Conservation (phyloP, 2,329 filamentous ascomycete species). For the Dactylellina leptospora region DNA sequence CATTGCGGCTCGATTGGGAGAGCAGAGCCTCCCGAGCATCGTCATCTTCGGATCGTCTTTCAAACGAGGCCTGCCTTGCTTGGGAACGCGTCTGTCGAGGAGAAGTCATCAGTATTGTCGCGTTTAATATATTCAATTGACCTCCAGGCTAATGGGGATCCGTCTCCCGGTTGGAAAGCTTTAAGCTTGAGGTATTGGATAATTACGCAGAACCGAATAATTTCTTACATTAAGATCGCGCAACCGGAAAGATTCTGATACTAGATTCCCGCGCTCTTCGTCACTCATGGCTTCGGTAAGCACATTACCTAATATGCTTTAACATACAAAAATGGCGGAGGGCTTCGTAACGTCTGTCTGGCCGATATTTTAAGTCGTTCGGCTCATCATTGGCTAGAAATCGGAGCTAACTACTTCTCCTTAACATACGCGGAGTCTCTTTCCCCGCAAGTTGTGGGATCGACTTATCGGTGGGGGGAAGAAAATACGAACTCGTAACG, state of each 20-base stretch:
- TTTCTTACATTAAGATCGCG: constrained; percentile 20
- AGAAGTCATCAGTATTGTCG: constrained; percentile 19
- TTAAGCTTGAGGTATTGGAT: neutral
- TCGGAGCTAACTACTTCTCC: constrained; percentile 25
- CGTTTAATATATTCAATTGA: neutral
- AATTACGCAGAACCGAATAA: neutral
- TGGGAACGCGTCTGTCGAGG: constrained; percentile 31
- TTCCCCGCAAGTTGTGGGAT: constrained; percentile 1
- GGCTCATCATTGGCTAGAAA: constrained; percentile 15
- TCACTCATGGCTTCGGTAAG: constrained; percentile 34
- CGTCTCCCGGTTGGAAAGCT: neutral
- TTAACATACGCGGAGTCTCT: constrained; percentile 25
- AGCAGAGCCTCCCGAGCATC: constrained; percentile 27
- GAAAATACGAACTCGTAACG: neutral
- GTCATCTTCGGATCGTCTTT: constrained; percentile 20
- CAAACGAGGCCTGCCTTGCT: constrained; percentile 10
- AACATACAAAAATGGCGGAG: no score
- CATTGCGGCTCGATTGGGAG: constrained; percentile 12
- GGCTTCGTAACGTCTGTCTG: no score
- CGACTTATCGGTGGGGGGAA: constrained; percentile 4
- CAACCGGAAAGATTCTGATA: constrained; percentile 17
- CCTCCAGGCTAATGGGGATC: no score
- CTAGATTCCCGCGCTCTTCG: constrained; percentile 27
- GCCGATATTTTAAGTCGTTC: no score
- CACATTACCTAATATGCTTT: constrained; percentile 24